Percentiles rank a stretch among this genome's conserved stretches.
phyloP scores from a whole-genome alignment of 805 yeast species.

The Saccharomycopsis malanga region DNA sequence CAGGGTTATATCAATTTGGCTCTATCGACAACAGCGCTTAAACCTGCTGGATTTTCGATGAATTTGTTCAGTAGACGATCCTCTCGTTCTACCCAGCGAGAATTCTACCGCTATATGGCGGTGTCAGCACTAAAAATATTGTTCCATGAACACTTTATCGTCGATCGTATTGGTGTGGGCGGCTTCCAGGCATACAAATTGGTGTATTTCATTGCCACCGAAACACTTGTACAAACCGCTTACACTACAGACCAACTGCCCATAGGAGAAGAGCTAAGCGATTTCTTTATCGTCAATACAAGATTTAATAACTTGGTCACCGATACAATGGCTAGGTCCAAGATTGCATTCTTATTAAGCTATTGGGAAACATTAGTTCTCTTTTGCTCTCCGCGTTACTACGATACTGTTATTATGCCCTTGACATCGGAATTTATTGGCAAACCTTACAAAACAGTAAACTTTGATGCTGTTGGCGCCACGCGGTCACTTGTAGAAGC shows the following conservation, averaged over 20 bases:
- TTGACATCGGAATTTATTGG: conserved; percentile 10
- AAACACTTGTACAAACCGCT: not conserved
- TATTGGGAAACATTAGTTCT: conserved; percentile 17
- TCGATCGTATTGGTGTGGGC: conserved; percentile 24
- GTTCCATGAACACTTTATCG: conserved; percentile 24
- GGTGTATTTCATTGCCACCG: conserved; percentile 4
- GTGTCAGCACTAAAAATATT: conserved; percentile 21
- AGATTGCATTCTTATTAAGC: conserved; percentile 14
- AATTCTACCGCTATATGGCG: not conserved
- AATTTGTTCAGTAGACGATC: not conserved
- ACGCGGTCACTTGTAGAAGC: conserved; percentile 17
- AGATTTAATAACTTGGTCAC: conserved; percentile 2
- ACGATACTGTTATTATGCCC: conserved; percentile 12
- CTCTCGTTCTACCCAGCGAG: not conserved
- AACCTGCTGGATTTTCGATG: not conserved
- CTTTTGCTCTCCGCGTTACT: conserved; percentile 14
- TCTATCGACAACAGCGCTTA: not conserved
- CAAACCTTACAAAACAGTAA: conserved; percentile 16
- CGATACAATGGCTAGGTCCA: conserved; percentile 9
- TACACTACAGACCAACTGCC: not conserved
- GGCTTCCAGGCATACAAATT: conserved; percentile 25
- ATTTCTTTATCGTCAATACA: conserved; percentile 10
- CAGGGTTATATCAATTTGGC: conserved; percentile 21
- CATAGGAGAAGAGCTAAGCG: conserved; percentile 13
- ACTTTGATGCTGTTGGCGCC: conserved; percentile 7